Evolutionary conservation across 2,329 filamentous ascomycete genomes (phyloP), one percentile per base, ranked within the genome.

Genomic region (Boeremia exigua): DNA sequence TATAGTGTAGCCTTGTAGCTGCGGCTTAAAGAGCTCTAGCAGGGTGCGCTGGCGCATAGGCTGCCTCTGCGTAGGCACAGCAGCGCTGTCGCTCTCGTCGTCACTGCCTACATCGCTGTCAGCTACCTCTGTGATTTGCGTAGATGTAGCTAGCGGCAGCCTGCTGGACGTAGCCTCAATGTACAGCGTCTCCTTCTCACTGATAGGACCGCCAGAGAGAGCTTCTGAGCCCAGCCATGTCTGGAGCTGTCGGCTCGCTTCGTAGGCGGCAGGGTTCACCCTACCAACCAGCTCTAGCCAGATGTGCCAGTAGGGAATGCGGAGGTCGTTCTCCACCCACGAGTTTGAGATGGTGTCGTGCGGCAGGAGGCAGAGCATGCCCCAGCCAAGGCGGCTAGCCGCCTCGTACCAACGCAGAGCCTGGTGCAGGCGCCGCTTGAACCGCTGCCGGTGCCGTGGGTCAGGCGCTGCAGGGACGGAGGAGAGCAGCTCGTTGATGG

Each of bases 161-260:
- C n/a, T n/a, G n/a, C n/a, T n/a, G n/a, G n/a, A n/a, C n/a, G n/a
- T 12, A 6, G 30, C 40, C 23, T 54, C 50, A 38, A 54, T 46
- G 1, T 2, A 32, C 27, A 54, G 43, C 25, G 33, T 38, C 15
- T 3, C 27, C 12, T 47, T 47, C 19, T 30, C 17, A 25, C 17
- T 23, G 12, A 54, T 47, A 4, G 50, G 33, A 14, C 48, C 40
- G 14, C 43, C 29, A 30, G 40, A 10, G 3, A 54, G 33, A 28
- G 34, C 34, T 12, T 46, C 50, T 23, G 11, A 33, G 34, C 50
- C 50, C 9, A 54, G 50, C 50, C 43, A 54, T n/a, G 11, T 30
- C 8, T 53, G 34, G 3, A 47, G 17, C 3, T 27, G 34, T 23
- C 28, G 15, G 34, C 42, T 53, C 2, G 40, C 49, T 5, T 29